Evolutionary conservation across 2,329 filamentous ascomycete species (phyloP), one percentile per base, ranked within the genome.

Genomic region (Claviceps lovelessii): DNA sequence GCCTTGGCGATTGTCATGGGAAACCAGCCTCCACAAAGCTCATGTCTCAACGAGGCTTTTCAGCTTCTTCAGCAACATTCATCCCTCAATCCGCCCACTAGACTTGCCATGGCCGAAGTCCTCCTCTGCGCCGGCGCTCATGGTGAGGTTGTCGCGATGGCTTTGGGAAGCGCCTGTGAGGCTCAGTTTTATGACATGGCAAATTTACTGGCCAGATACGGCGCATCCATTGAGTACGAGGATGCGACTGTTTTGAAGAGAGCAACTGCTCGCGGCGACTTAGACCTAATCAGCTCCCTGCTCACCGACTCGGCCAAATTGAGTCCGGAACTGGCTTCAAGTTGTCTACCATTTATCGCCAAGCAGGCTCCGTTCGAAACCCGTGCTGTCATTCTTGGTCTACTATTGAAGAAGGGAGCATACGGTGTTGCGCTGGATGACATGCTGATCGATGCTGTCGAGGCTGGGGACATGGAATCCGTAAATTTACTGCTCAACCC

Each of bases 111-210:
- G 57, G 70, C 76, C 0, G 79, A 84, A 61, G 66, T 80, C 3
- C 62, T 84, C 1, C 69, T 84, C 1, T 81, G 79, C 53, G 79
- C 77, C 1, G 80, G 80, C 0, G 79, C 79, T 1, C 68, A 71
- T 13, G 80, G 80, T 1, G 73, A 78, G 15, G 66, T 70, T 1
- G 65, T 79, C 0, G 72, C 76, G 0, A 65, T 68, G 35, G 76
- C 75, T 0, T 67, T 83, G 0, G 65, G 76, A 7, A 68, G 74
- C 37, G 75, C 78, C 0, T 75, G 73, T 52, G 67, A 72, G 7
- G 70, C 70, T 2, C 73, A 76, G 47, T 80, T 76, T 56, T 70
- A 76, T 55, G 76, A 79, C 45, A 77, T 82, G 73, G 73, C 78
- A 2, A 68, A 67, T 42, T 65, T 82, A n/a, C 66, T 83, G 7